Evolutionary conservation across 1,139 yeast species (phyloP), one percentile per base, ranked within the genome.

Genomic region (Sugiyamaella novakii): DNA sequence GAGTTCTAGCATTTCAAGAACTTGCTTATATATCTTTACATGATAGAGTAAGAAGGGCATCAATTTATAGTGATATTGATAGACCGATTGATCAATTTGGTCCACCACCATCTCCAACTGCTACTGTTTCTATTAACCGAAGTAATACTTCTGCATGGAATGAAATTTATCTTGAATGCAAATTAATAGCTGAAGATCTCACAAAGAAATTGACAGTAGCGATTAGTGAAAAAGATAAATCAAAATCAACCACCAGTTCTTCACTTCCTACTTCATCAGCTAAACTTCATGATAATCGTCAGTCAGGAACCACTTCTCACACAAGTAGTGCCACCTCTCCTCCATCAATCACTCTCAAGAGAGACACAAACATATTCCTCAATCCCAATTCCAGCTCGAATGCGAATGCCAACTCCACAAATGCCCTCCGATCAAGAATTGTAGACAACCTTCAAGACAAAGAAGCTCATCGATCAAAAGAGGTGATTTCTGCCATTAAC

Each of bases 1-100:
- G 62, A 28, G 56, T 67, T 19, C 57, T 65, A 30, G 76, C 76
- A 1, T 72, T 69, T 59, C 65, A 67, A 42, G 76, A 72, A 49
- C 64, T 71, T 17, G 56, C 57, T 15, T 52, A 49, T 31, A 67
- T 72, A 42, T 61, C 71, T 3, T 54, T 59, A 25, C 57, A 58
- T 45, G 60, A 60, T 37, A 57, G 59, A 11, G 58, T 53, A 11
- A 61, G 76, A 24, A 59, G 76, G 21, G 53, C 52, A n/a, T 43
- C 59, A 14, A 67, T 72, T 18, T 72, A 57, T 54, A 39, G 46
- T 15, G 74, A 72, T 46, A 62, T 65, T 15, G 68, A 67, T 14
- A 55, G 63, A 17, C 35, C 34, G 3, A 39, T 29, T 21, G 43
- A 30, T 14, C 43, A 39, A 17, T 39, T 39, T 29, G 35, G 43